phyloP scores from a whole-genome alignment of 2,329 filamentous ascomycete species.

The Claviceps quebecensis region DNA sequence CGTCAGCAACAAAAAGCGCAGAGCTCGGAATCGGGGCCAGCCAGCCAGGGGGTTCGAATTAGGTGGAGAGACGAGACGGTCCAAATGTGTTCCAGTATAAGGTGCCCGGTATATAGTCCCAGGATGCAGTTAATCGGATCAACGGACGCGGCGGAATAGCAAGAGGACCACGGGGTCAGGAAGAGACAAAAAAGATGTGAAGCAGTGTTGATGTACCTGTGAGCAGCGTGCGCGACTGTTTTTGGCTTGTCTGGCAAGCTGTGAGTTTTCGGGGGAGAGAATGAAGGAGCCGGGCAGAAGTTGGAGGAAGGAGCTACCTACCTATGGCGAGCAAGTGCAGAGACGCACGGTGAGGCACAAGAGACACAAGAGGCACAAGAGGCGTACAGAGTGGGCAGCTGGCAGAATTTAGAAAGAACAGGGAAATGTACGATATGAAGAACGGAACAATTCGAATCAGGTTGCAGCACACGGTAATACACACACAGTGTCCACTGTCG shows the following conservation, averaged over 20 bases:
- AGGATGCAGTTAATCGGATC: not conserved
- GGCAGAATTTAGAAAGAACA: not conserved
- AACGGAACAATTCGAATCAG: not conserved
- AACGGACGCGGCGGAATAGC: not conserved
- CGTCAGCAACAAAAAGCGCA: slow-evolving; percentile 3
- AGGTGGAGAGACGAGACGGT: slow-evolving; percentile 2
- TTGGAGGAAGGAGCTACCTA: slow-evolving; percentile 1
- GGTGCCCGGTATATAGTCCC: not conserved
- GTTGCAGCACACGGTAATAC: not conserved
- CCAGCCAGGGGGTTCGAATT: not conserved
- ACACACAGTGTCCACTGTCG: not conserved
- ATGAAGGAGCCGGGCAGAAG: slow-evolving; percentile 2
- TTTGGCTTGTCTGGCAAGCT: not conserved
- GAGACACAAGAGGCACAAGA: not conserved
- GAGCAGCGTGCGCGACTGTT: not conserved
- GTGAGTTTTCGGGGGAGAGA: not conserved
- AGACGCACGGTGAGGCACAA: not conserved
- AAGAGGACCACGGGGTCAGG: slow-evolving; percentile 3
- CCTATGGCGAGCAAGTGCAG: not conserved
- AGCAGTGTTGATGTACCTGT: slow-evolving; percentile 3
- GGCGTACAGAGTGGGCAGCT: not conserved
- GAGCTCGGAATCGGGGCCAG: slow-evolving; percentile 3
- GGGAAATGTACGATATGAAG: slow-evolving; percentile 1
- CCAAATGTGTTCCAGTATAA: too few species aligned
- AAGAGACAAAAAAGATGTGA: slow-evolving; percentile 3